Base-by-base conservation (phyloP, 2,329 filamentous ascomycete genomes). In the Beauveria rudraprayagi region DNA sequence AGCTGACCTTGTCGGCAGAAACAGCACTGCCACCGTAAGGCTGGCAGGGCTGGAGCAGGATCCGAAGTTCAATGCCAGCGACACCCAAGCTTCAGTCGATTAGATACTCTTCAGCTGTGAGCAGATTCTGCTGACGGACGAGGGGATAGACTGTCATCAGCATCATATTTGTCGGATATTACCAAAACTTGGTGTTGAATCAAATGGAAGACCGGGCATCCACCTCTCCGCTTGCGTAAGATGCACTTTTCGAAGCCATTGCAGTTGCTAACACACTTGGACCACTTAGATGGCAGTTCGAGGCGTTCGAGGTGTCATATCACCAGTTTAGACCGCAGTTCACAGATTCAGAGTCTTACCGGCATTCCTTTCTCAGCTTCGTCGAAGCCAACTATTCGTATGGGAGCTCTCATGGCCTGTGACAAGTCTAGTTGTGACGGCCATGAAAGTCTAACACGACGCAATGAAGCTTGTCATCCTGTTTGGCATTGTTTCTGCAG, bases 401-500 rank as follows among this genome's bases (percentile, higher is more conserved):
- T 67, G 73, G 34, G 26, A 1, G 7, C 19, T 48, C 46, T 1
- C 47, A 11, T 47, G 7, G 17, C 41, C 41, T 43, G 41, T 10
- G 3, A 26, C 44, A 14, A 5, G 19, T 26, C 22, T 14, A 22
- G n/a, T 16, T 19, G 19, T n/a, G 14, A 17, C 17, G n/a, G 26
- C 26, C 47, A 8, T 28, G 52, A 10, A 24, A 26, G 6, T 26
- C 19, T 10, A 24, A 30, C 14, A 6, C 34, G 22, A 11, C 5
- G 37, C 5, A 3, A 19, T 10, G 14, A 46, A 81, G 77, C 75
- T 83, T 69, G 69, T 83, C 10, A 73, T 83, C 48, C 74, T 87
- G 52, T 81, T 85, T 64, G 79, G 83, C 64, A 82, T 84, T 62
- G 82, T 78, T 16, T 72, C 77, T 17, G 77, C 78, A 44, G 83